These are phyloP conservation scores for Microstegium vimineum DNA, from an alignment of 176 grass and related monocot species.

Conservation along the genomic window DNA sequence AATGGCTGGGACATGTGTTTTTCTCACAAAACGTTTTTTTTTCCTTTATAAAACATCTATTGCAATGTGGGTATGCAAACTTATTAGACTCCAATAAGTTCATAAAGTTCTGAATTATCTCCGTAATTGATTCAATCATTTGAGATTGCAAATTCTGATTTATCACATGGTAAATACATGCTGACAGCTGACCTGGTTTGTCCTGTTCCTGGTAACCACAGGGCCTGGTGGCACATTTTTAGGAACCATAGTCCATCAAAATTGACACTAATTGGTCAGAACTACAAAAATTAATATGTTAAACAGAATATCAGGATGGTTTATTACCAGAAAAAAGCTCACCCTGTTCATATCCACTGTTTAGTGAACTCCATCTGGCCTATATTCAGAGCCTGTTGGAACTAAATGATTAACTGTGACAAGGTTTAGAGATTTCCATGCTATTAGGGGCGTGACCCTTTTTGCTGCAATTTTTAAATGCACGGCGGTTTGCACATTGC, in stretches of 20 bases:
- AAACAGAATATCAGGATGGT: background rate
- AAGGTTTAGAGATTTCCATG: background rate
- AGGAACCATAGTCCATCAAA: background rate
- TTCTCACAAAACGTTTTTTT: background rate
- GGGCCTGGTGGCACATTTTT: background rate
- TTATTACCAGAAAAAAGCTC: background rate
- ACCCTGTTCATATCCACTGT: background rate
- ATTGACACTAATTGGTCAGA: background rate
- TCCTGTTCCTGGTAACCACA: background rate
- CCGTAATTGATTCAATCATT: background rate
- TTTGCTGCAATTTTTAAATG: constrained; percentile 11
- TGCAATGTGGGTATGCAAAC: constrained; percentile 5
- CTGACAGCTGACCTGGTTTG: background rate
- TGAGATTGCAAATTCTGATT: background rate
- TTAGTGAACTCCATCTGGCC: background rate
- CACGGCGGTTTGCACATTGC: background rate
- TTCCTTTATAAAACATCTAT: background rate
- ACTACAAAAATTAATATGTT: background rate
- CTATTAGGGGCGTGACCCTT: background rate
- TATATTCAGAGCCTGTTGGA: background rate
- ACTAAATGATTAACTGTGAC: background rate
- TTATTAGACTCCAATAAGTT: background rate
- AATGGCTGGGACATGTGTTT: background rate
- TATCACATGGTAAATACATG: background rate
- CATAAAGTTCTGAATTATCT: background rate